Evolutionary conservation across 2,329 filamentous ascomycete genomes (phyloP).

Genomic region (Tympanopsis confertula): DNA sequence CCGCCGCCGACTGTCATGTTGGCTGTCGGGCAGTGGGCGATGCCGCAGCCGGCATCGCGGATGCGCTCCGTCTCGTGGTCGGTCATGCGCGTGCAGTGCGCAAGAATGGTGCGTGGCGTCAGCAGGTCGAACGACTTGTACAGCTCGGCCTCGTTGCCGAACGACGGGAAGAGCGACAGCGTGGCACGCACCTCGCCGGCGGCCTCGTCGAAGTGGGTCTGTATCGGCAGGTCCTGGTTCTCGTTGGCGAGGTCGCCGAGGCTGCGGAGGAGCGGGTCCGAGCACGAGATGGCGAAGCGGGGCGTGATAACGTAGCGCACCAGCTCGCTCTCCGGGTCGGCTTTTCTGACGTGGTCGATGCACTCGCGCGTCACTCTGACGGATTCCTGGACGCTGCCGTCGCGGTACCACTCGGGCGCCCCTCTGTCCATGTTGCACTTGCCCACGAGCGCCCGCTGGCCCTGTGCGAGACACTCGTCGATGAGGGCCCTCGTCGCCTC

Average conservation of each 20-base stretch:
- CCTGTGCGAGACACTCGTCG: constrained; percentile 35
- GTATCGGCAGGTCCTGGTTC: constrained; percentile 40
- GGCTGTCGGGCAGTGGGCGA: constrained; percentile 53
- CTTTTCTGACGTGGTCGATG: constrained; percentile 29
- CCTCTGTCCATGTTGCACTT: constrained; percentile 53
- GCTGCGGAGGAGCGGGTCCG: constrained; percentile 35
- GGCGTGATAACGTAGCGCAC: constrained; percentile 41
- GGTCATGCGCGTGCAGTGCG: constrained; percentile 53
- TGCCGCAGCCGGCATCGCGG: constrained; percentile 34
- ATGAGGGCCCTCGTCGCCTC: constrained; percentile 45
- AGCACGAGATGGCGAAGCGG: constrained; percentile 50
- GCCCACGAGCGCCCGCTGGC: constrained; percentile 47
- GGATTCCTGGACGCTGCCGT: constrained; percentile 31
- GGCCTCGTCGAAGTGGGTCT: constrained; percentile 59
- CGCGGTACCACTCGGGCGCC: constrained; percentile 39
- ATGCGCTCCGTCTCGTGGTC: constrained; percentile 40
- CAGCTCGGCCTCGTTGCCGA: constrained; percentile 44
- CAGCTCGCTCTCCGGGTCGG: constrained; percentile 30
- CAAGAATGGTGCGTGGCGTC: constrained; percentile 43
- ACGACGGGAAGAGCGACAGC: constrained; percentile 39
- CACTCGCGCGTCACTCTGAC: constrained; percentile 34
- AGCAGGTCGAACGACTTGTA: constrained; percentile 45
- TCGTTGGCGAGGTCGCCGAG: constrained; percentile 38
- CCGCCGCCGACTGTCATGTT: constrained; percentile 53
- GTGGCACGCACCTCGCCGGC: constrained; percentile 46